phyloP scores from a whole-genome alignment of 2,329 filamentous ascomycete species.

The Coniella lustricola region DNA sequence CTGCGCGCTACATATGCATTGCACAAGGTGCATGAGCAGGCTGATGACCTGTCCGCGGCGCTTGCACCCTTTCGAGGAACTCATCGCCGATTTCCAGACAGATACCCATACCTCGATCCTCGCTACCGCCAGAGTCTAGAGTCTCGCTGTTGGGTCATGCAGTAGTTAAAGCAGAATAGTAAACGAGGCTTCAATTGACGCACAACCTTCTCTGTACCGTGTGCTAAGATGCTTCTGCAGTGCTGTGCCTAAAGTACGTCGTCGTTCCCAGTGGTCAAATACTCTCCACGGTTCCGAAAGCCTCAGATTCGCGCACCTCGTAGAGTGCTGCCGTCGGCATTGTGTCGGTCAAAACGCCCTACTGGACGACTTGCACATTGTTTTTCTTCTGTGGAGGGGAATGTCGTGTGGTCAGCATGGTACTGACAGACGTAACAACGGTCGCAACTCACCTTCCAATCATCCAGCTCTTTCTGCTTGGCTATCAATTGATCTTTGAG shows the following conservation, averaged over 20 bases:
- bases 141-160: neutral
- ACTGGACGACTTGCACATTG: constrained; percentile 80
- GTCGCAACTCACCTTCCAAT: constrained; percentile 78
- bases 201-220: neutral
- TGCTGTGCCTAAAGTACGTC: neutral
- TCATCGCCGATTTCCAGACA: too few species aligned
- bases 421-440: neutral
- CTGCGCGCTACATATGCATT: constrained; percentile 9
- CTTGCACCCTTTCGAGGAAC: constrained; percentile 17
- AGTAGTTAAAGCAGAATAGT: neutral
- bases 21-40: constrained; percentile 24
- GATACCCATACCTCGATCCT: too few species aligned
- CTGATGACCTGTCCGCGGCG: constrained; percentile 3
- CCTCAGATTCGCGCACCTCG: neutral
- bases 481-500: constrained; percentile 92
- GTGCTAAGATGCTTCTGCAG: neutral
- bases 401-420: neutral
- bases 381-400: constrained; percentile 65
- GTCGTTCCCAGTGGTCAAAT: neutral
- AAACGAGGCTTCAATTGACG: neutral
- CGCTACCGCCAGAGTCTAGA: too few species aligned
- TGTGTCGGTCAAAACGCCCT: neutral
- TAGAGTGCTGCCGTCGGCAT: neutral
- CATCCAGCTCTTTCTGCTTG: constrained; percentile 92
- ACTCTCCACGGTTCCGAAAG: neutral